Percentiles rank a stretch among this genome's conserved stretches.
Conservation (phyloP, 148 eudicot species). For the Tetragonia tetragonoides region DNA sequence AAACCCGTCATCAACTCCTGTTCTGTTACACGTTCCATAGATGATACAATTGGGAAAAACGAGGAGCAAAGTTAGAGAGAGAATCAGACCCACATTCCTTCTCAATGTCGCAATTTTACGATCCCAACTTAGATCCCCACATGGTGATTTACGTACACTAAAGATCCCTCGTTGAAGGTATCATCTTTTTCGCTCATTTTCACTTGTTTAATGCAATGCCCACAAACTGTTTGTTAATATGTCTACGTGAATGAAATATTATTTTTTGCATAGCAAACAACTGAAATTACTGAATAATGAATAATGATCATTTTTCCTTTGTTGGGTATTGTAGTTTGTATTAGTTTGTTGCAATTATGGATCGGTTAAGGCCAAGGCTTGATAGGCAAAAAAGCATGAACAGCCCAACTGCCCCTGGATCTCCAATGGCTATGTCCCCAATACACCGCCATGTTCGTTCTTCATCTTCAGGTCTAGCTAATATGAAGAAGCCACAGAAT, state of each 20-base stretch:
- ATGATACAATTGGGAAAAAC: background rate
- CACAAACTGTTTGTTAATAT: constrained; percentile 22
- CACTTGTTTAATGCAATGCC: constrained; percentile 20
- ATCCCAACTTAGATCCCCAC: background rate
- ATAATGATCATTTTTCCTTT: constrained; percentile 4
- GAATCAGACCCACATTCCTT: background rate
- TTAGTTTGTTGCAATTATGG: constrained; percentile 32
- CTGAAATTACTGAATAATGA: background rate
- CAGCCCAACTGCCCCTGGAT: constrained; percentile 23
- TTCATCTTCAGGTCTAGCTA: constrained; percentile 35
- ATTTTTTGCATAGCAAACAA: background rate
- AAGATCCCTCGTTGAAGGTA: background rate
- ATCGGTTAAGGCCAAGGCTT: constrained; percentile 36
- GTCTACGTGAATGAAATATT: constrained; percentile 5
- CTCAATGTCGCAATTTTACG: background rate
- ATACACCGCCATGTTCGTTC: constrained; percentile 53
- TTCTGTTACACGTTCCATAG: constrained; percentile 11
- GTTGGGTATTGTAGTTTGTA: constrained; percentile 19
- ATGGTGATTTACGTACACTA: background rate
- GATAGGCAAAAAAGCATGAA: constrained; percentile 33
- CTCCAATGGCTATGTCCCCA: constrained; percentile 41
- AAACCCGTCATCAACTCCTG: constrained; percentile 21
- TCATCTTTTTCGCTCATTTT: background rate
- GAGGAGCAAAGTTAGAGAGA: background rate
- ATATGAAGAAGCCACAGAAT: constrained; percentile 50